These are phyloP conservation scores for Pyricularia pennisetigena DNA, from an alignment of 2,329 filamentous ascomycete species.

Conservation along the genomic window DNA sequence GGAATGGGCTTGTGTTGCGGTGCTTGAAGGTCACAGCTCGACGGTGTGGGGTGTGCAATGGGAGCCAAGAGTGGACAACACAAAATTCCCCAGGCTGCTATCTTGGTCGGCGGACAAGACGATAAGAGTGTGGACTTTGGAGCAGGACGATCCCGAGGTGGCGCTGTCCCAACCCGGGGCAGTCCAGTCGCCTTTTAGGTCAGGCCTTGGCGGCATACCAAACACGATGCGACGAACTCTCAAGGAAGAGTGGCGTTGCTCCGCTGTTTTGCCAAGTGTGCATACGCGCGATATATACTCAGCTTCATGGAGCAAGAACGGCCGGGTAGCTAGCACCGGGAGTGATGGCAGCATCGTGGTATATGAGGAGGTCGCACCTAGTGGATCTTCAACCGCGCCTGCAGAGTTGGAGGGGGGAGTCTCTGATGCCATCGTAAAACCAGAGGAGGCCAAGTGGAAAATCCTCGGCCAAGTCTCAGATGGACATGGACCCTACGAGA, in stretches of 20 bases:
- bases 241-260: conserved; percentile 77
- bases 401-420: conserved; percentile 11
- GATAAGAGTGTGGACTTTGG: conserved; percentile 68
- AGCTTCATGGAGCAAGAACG: conserved; percentile 72
- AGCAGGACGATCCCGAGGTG: conserved; percentile 40
- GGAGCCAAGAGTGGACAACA: conserved; percentile 34
- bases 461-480: conserved; percentile 59
- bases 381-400: conserved; percentile 4
- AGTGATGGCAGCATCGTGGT: conserved; percentile 76
- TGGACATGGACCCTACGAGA: conserved; percentile 84
- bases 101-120: conserved; percentile 81
- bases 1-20: conserved; percentile 85
- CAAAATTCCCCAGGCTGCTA: conserved; percentile 52
- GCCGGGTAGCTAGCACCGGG: conserved; percentile 76
- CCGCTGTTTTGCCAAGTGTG: conserved; percentile 59
- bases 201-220: conserved; percentile 56
- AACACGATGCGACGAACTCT: conserved; percentile 75
- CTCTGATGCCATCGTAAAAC: conserved; percentile 6
- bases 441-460: conserved; percentile 50
- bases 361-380: conserved; percentile 53
- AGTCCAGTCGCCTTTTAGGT: conserved; percentile 17
- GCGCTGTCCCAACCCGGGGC: conserved; percentile 10
- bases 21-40: conserved; percentile 68
- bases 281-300: conserved; percentile 81
- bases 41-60: conserved; percentile 88